Conservation (phyloP, 2,329 filamentous ascomycete species). For the Botrytis galanthina region DNA sequence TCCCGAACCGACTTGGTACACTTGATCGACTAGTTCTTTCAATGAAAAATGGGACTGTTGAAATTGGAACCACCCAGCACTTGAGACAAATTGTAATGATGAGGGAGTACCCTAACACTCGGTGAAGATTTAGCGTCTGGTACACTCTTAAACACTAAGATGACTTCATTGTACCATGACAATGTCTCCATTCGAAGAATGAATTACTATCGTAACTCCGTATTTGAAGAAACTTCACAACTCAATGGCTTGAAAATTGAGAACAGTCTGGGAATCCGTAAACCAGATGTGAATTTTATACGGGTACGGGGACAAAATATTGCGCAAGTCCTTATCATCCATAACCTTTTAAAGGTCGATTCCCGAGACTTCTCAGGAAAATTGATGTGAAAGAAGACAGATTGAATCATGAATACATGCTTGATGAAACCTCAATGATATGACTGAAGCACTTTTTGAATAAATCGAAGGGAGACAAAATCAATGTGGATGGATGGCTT, state of each 20-base stretch:
- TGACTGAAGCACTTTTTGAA: neutral
- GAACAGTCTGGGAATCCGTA: neutral
- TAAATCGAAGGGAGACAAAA: neutral
- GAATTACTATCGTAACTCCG: neutral
- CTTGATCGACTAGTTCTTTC: constrained; percentile 29
- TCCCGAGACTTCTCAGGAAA: neutral
- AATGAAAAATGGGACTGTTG: neutral
- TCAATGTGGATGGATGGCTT: neutral
- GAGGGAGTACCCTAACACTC: neutral
- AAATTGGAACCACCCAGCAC: neutral
- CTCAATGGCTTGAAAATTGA: neutral
- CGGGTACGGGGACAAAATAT: neutral
- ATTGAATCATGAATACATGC: neutral
- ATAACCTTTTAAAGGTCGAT: neutral
- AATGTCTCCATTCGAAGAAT: neutral
- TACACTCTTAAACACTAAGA: neutral
- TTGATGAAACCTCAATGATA: neutral
- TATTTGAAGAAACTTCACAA: neutral
- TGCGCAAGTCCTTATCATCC: neutral
- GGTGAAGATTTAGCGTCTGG: neutral
- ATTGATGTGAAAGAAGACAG: neutral
- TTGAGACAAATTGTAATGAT: neutral
- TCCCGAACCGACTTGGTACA: constrained; percentile 62
- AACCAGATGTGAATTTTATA: neutral
- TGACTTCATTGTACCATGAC: neutral